A percentile compares a stretch with the other conserved stretches of the same genome.
Conservation (phyloP, 768 basidiomycete species). For the Cantharellus anzutake region DNA sequence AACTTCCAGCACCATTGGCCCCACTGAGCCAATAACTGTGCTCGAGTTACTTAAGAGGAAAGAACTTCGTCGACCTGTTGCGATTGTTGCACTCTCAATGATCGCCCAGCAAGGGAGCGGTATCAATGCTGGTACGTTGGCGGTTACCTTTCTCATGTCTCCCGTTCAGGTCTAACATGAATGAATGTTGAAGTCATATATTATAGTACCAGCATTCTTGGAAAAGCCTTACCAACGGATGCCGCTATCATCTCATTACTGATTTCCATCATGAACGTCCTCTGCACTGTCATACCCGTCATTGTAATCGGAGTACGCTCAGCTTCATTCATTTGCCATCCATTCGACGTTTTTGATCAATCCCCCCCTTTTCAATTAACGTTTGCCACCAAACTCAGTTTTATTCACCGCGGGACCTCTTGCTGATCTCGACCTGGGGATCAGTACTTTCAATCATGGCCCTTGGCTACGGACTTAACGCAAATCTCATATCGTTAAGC, state of each 20-base stretch:
- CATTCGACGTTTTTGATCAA: neutral
- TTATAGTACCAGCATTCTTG: slow-evolving; percentile 9
- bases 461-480: slow-evolving; percentile 9
- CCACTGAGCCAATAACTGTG: neutral
- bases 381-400: neutral
- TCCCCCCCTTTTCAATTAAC: too few relatives aligned
- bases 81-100: slow-evolving; percentile 3
- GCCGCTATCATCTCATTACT: slow-evolving; percentile 9
- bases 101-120: slow-evolving; percentile 4
- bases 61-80: neutral
- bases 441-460: slow-evolving; percentile 9
- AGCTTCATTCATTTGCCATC: neutral
- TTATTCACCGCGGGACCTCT: slow-evolving; percentile 12
- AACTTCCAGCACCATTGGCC: neutral
- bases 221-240: slow-evolving; percentile 2
- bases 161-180: neutral
- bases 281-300: slow-evolving; percentile 23
- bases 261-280: slow-evolving; percentile 17
- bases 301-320: slow-evolving; percentile 21
- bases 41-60: neutral
- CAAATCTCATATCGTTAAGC: slow-evolving; percentile 1
- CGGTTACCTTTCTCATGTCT: slow-evolving; percentile 4
- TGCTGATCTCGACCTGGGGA: slow-evolving; percentile 11
- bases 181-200: slow-evolving; percentile 4
- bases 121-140: slow-evolving; percentile 14